Evolutionary conservation across 352 stramenopile species (phyloP).

Genomic region (Sclerospora graminicola): DNA sequence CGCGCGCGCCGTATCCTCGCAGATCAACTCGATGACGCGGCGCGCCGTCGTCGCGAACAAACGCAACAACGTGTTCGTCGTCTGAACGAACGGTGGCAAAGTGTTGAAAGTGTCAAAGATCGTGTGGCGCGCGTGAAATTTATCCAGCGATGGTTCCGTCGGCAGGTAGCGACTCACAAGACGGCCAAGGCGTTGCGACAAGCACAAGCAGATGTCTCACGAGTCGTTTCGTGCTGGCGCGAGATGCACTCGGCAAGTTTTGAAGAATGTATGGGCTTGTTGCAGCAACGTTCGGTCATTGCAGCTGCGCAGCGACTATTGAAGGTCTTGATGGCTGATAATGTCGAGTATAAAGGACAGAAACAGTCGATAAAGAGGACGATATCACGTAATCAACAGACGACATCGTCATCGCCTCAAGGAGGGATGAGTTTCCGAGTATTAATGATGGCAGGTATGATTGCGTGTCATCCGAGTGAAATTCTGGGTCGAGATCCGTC

Average conservation of each 20-base stretch:
- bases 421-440: conserved; percentile 41
- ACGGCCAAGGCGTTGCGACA: conserved; percentile 24
- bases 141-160: conserved; percentile 68
- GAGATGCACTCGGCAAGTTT: conserved; percentile 29
- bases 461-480: conserved; percentile 47
- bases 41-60: conserved; percentile 34
- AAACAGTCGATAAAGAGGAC: background rate
- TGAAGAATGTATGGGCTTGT: conserved; percentile 49
- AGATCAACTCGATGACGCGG: conserved; percentile 41
- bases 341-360: background rate
- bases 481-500: conserved; percentile 49
- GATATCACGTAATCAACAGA: background rate
- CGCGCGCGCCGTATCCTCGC: conserved; percentile 24
- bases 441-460: conserved; percentile 64
- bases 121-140: conserved; percentile 50
- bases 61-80: conserved; percentile 40
- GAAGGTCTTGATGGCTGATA: conserved; percentile 36
- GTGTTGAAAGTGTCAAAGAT: conserved; percentile 56
- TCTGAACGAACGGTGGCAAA: conserved; percentile 51
- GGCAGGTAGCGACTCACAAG: conserved; percentile 32
- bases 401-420: conserved; percentile 3
- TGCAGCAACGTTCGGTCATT: conserved; percentile 47
- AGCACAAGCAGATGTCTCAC: conserved; percentile 26
- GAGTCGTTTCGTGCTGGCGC: conserved; percentile 34
- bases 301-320: conserved; percentile 39